Percentiles rank a stretch among this genome's conserved stretches.
phyloP scores from a whole-genome alignment of 352 stramenopile species.

The Peronospora destructor region DNA sequence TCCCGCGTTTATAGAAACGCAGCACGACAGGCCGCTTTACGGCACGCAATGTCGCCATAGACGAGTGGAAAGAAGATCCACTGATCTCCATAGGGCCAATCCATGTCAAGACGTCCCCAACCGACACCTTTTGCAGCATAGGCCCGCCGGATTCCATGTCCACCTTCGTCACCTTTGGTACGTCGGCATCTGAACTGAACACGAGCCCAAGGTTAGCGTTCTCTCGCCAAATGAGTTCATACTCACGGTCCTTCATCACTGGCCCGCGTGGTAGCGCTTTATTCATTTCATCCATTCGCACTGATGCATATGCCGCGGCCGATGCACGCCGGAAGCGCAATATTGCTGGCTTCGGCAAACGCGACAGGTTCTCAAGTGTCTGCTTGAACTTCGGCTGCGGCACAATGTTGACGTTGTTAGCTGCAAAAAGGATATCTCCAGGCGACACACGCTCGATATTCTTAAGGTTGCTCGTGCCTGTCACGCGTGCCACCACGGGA shows the following conservation, averaged over 20 bases:
- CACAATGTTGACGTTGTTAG: slow-evolving; percentile 67
- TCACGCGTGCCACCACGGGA: slow-evolving; percentile 64
- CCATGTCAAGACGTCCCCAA: slow-evolving; percentile 71
- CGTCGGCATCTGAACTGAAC: slow-evolving; percentile 72
- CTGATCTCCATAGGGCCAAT: slow-evolving; percentile 76
- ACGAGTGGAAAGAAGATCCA: slow-evolving; percentile 75
- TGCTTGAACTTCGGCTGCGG: slow-evolving; percentile 77
- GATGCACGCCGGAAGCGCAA: slow-evolving; percentile 55
- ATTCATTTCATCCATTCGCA: slow-evolving; percentile 39
- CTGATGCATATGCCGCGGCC: slow-evolving; percentile 26
- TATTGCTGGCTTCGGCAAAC: slow-evolving; percentile 61
- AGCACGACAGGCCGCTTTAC: slow-evolving; percentile 78
- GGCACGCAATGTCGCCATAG: slow-evolving; percentile 75
- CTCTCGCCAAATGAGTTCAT: slow-evolving; percentile 80
- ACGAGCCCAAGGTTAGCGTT: slow-evolving; percentile 79
- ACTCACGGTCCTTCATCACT: slow-evolving; percentile 60
- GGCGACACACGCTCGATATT: slow-evolving; percentile 71
- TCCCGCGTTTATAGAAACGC: slow-evolving; percentile 55
- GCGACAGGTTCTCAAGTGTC: slow-evolving; percentile 63
- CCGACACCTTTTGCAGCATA: slow-evolving; percentile 60
- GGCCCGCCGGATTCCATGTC: slow-evolving; percentile 67
- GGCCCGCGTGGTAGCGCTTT: slow-evolving; percentile 45
- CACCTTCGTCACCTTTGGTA: slow-evolving; percentile 78
- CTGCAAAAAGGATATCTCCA: slow-evolving; percentile 61
- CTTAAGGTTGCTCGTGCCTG: slow-evolving; percentile 64